Base-by-base conservation (phyloP, 2,329 filamentous ascomycete genomes). In the Aspergillus quadricinctus region DNA sequence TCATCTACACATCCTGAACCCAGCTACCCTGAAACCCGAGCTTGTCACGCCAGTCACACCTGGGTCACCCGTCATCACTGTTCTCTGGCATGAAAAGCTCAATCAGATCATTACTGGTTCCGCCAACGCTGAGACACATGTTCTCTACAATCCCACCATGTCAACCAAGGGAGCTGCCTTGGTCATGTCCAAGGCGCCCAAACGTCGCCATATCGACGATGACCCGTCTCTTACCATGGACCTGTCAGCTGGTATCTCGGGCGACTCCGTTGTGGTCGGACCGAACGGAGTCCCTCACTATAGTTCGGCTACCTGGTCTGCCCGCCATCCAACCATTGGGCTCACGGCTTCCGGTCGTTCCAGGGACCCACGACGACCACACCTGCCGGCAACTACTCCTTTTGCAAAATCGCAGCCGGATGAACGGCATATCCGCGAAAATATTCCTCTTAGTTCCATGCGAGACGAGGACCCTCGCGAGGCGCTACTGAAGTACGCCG, bases 81-180 rank as follows among this genome's bases (percentile, higher is more conserved):
- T 96, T 27, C 80, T 89, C 60, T 99, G 94, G 94, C 93, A 99
- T 68, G 82, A 89, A 21, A 96, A 92, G 73, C 85, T 99, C 69
- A 97, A 99, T 71, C 94, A 99, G 70, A 96, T 99, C 67, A 75
- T 97, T 61, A 96, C 93, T 8, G 93, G 92, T 57, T 97, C 93
- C 48, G 91, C 91, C 52, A 96, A 97, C 68, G 87, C 88, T 55
- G 89, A 95, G 73, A 92, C 89, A 0, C 93, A 92, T 67, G 83
- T 97, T 45, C 86, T 99, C 49, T 99, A 94, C 78, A 93, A 89
- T 68, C 94, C 94, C 1, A 84, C 80, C n/a, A 87, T 86, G 64
- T 99, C 94, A 23, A 82, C 72, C 11, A 87, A 86, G 58, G 94
- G 94, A 57, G 94, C 92, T 3, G 87, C 92, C 54, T 86, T 90